Percentiles rank a stretch among this genome's conserved stretches.
Conservation (phyloP, 163 green algal genomes). For the Scenedesmus sp. region DNA sequence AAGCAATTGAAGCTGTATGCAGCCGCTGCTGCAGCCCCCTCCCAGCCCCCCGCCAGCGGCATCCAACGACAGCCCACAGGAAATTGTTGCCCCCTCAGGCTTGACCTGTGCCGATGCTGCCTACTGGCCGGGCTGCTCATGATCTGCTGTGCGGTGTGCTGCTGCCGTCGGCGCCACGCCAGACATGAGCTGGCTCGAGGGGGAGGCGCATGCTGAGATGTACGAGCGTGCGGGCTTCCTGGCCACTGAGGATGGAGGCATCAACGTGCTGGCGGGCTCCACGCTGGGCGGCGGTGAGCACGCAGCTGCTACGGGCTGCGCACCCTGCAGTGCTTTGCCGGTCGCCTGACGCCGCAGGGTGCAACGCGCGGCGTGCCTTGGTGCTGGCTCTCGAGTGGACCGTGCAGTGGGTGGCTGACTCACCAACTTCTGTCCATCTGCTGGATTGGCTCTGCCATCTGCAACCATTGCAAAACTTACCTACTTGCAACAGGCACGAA, state of each 20-base stretch:
- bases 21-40: no score
- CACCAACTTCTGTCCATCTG: not conserved
- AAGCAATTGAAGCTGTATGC: no score
- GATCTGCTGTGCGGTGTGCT: not conserved
- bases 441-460: not conserved
- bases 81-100: no score
- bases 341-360: no score
- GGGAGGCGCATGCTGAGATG: slow-evolving; percentile 65
- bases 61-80: no score
- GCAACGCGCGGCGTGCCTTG: no score
- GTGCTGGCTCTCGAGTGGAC: no score
- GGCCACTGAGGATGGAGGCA: slow-evolving; percentile 58
- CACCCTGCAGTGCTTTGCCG: not conserved
- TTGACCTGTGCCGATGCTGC: not conserved
- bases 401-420: not conserved
- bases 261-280: slow-evolving; percentile 76
- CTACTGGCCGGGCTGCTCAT: not conserved
- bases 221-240: slow-evolving; percentile 76
- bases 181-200: slow-evolving; percentile 66
- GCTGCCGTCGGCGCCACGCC: not conserved
- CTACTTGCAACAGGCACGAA: slow-evolving; percentile 64
- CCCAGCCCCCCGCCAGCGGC: no score
- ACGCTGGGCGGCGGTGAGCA: slow-evolving; percentile 72
- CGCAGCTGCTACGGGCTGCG: not conserved
- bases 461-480: not conserved